phyloP scores from a whole-genome alignment of 805 yeast genomes.

The Dipodascopsis tothii region DNA sequence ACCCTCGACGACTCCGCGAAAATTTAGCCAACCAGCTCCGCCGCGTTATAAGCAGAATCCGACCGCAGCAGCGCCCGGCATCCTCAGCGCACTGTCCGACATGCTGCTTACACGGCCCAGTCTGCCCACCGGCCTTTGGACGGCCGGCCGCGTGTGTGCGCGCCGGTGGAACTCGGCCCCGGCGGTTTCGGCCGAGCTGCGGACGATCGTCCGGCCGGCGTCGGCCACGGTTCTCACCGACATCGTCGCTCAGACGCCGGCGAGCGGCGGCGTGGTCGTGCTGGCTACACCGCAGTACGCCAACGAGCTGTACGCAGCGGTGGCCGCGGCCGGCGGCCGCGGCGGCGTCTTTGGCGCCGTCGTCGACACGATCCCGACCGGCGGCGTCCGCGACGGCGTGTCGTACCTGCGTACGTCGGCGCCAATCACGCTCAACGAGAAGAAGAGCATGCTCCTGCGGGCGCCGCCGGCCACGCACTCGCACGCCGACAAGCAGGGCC shows the following conservation, averaged over 20 bases:
- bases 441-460: not conserved
- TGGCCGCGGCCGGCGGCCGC: slow-evolving; percentile 3
- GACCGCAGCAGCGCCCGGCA: too few relatives aligned
- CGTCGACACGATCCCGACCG: slow-evolving; percentile 19
- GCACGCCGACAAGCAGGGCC: not conserved
- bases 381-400: slow-evolving; percentile 20
- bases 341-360: slow-evolving; percentile 12
- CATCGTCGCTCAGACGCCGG: not conserved
- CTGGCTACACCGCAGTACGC: slow-evolving; percentile 34
- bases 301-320: slow-evolving; percentile 22
- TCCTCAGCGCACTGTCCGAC: too few relatives aligned
- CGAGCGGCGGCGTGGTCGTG: slow-evolving; percentile 23
- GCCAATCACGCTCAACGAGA: slow-evolving; percentile 6
- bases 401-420: slow-evolving; percentile 18
- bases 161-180: not conserved
- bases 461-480: not conserved
- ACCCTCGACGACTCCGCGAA: too few relatives aligned
- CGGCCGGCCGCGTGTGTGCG: too few relatives aligned
- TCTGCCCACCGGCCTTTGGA: too few relatives aligned
- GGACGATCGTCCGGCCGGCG: not conserved
- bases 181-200: not conserved
- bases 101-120: too few relatives aligned
- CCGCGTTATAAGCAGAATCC: too few relatives aligned
- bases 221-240: not conserved
- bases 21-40: too few relatives aligned